A percentile compares a stretch with the other conserved stretches of the same genome.
These are phyloP conservation scores for Venturia pyrina DNA, from an alignment of 2,329 filamentous ascomycete genomes.

Conservation along the genomic window DNA sequence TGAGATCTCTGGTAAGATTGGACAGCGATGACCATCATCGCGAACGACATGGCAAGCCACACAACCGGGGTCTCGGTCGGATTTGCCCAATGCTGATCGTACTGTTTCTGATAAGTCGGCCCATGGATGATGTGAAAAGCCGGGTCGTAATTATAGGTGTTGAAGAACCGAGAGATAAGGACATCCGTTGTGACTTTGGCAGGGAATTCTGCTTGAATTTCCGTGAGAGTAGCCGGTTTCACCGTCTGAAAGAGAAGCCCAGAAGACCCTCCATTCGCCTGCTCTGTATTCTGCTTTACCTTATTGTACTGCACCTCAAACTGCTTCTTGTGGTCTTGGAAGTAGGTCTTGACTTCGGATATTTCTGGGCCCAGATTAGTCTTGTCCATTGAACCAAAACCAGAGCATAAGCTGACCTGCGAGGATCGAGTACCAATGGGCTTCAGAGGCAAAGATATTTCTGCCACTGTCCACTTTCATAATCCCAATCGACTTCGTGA, in stretches of 20 bases:
- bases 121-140: constrained; percentile 49
- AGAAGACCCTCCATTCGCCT: constrained; percentile 43
- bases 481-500: constrained; percentile 40
- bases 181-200: constrained; percentile 74
- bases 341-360: constrained; percentile 88
- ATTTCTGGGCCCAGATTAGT: constrained; percentile 42
- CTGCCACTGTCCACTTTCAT: constrained; percentile 43
- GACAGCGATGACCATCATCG: constrained; percentile 66
- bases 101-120: constrained; percentile 72
- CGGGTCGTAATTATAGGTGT: constrained; percentile 64
- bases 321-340: constrained; percentile 75
- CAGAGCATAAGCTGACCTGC: constrained; percentile 22
- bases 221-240: constrained; percentile 58
- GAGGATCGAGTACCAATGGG: constrained; percentile 43
- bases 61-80: constrained; percentile 63
- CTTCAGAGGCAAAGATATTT: constrained; percentile 39
- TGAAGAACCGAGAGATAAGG: constrained; percentile 82
- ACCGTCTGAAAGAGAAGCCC: constrained; percentile 69
- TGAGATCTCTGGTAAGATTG: constrained; percentile 70
- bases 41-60: constrained; percentile 70
- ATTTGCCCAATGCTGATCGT: constrained; percentile 59
- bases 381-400: constrained; percentile 10
- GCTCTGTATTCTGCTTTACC: constrained; percentile 55
- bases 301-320: constrained; percentile 71
- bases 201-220: constrained; percentile 72